phyloP scores from a whole-genome alignment of 208 protist species.

The Sergeia podlipaevii region DNA sequence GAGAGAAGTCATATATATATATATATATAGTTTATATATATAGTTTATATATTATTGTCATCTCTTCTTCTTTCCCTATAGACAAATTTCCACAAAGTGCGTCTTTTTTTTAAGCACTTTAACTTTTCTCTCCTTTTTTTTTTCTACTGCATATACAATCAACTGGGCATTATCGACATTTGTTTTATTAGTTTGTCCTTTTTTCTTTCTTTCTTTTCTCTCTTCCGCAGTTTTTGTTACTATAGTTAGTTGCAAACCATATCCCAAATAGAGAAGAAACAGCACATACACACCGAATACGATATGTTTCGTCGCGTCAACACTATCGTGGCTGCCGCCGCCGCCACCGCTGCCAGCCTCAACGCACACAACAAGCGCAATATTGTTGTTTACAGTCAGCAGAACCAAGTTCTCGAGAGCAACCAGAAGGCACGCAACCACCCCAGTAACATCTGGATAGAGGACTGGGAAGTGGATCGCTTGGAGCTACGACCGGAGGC shows the following conservation, averaged over 20 bases:
- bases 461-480: slow-evolving; percentile 83
- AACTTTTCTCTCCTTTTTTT: no score
- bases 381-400: slow-evolving; percentile 85
- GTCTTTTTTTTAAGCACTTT: no score
- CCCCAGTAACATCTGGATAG: slow-evolving; percentile 85
- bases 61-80: no score
- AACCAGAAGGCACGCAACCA: slow-evolving; percentile 86
- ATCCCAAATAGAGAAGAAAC: background rate
- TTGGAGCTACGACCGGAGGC: slow-evolving; percentile 60
- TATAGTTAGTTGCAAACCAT: background rate
- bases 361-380: slow-evolving; percentile 15
- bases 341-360: slow-evolving; percentile 11
- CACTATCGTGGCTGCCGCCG: background rate
- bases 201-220: slow-evolving; percentile 14
- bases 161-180: no score
- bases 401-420: slow-evolving; percentile 80
- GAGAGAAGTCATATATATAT: no score
- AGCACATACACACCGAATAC: no score
- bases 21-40: no score
- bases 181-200: no score
- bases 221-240: slow-evolving; percentile 10
- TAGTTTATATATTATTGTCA: no score
- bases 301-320: slow-evolving; percentile 60
- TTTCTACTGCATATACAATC: no score
- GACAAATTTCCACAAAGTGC: no score